Base-by-base conservation (phyloP, 2,329 filamentous ascomycete genomes). In the Sporothrix schenckii region DNA sequence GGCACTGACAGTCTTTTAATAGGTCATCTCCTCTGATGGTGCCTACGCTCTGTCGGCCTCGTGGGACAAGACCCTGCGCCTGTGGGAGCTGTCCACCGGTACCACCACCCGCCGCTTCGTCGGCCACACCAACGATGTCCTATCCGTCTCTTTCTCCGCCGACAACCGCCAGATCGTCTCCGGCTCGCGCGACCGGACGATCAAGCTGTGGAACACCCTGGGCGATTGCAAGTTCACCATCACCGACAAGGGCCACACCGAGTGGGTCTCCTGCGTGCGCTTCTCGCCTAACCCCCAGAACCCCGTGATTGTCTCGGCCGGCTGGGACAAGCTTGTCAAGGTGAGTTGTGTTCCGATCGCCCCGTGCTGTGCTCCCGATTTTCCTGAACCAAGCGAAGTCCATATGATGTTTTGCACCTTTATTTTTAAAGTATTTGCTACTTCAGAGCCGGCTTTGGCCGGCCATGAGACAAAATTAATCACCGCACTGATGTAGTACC, bases 191-290 rank as follows among this genome's bases (percentile, higher is more conserved):
- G 95, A 99, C 88, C 91, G 93, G 83, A 93, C 92, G 81, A 98
- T 99, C 89, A 99, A 98, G 92, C 91, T 99, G 80, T 99, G 95
- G 95, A 99, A 99, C 89, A 99, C 95, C 79, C 93, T 99, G 77
- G 95, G 95, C 86, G 95, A 99, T 90, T 99, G 95, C 94, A 99
- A 99, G 89, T 99, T 90, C 91, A 99, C 94, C 87, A 98, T 99
- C 88, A 97, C 93, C 85, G 95, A 99, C 83, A 99, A 99, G 92
- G 95, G 95, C 83, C 95, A 99, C 89, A 93, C 93, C 85, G 95
- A 99, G 86, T 99, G 95, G 95, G 95, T 97, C 78, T 97, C 94
- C 75, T 98, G 94, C 88, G 95, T 99, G 78, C 92, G 95, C 85
- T 99, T 99, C 92, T 96, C 92, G 86, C 95, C 95, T 82, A 99